Conservation (phyloP, 306 rosid genomes). For the Prunus armeniaca region DNA sequence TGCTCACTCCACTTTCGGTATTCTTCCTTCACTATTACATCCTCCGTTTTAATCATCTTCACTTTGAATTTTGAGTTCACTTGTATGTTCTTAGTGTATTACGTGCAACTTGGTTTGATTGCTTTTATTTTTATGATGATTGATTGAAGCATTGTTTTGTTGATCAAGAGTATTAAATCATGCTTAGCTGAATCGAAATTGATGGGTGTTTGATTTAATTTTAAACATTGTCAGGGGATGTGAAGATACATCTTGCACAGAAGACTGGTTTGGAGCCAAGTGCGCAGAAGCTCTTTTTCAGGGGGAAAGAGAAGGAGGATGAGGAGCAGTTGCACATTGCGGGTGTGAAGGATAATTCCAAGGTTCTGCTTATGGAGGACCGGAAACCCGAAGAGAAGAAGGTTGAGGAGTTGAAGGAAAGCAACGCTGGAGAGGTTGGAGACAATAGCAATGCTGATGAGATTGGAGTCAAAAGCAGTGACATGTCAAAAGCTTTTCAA, state of each 20-base stretch:
- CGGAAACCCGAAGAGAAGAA: conserved; percentile 50
- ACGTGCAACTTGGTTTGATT: neutral
- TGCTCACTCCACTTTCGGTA: conserved; percentile 54
- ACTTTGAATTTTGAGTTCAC: neutral
- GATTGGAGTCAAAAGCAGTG: conserved; percentile 25
- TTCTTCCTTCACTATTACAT: neutral
- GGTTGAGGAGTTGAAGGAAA: conserved; percentile 46
- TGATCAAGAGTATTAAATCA: neutral
- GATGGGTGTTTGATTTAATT: conserved; percentile 19
- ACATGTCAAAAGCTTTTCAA: conserved; percentile 52
- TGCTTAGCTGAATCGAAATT: conserved; percentile 14
- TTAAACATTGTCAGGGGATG: conserved; percentile 55
- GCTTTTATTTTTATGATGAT: neutral
- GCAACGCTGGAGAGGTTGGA: conserved; percentile 33
- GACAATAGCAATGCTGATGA: conserved; percentile 22
- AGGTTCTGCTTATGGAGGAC: conserved; percentile 62
- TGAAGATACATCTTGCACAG: conserved; percentile 52
- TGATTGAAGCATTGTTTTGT: neutral
- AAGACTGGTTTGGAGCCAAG: conserved; percentile 63
- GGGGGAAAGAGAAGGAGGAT: conserved; percentile 68
- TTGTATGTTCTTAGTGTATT: neutral
- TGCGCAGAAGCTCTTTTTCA: conserved; percentile 68
- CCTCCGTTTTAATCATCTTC: neutral
- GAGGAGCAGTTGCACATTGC: conserved; percentile 60
- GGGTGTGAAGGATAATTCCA: conserved; percentile 79